These are phyloP conservation scores for Starmera amethionina DNA, from an alignment of 805 yeast species.

Conservation along the genomic window DNA sequence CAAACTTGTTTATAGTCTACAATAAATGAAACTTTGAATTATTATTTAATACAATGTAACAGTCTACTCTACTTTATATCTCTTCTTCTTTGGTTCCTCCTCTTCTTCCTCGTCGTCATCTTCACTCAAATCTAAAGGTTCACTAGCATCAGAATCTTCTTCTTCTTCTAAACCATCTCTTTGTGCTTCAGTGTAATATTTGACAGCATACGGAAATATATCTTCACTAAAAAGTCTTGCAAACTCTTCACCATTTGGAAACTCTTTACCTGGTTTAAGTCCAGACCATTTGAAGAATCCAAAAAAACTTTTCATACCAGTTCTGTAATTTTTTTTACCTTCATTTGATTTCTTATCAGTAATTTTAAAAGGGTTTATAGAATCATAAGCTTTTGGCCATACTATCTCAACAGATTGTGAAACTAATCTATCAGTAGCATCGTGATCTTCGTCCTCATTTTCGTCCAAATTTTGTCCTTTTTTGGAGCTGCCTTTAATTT, in stretches of 20 bases:
- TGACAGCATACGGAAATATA: constrained; percentile 75
- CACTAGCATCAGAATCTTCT: constrained; percentile 43
- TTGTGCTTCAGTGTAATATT: constrained; percentile 68
- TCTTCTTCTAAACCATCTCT: constrained; percentile 50
- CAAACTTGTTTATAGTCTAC: too few relatives aligned
- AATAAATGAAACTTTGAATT: too few relatives aligned
- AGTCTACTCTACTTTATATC: neutral
- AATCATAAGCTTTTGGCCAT: constrained; percentile 63
- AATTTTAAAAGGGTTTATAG: constrained; percentile 44
- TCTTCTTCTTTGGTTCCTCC: neutral
- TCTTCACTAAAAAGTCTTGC: constrained; percentile 70
- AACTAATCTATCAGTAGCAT: constrained; percentile 44
- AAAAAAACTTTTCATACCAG: constrained; percentile 77
- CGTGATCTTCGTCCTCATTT: constrained; percentile 29
- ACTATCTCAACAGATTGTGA: constrained; percentile 45
- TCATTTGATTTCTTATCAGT: constrained; percentile 36
- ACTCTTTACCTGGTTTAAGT: constrained; percentile 63
- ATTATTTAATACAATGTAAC: too few relatives aligned
- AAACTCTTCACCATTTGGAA: constrained; percentile 68
- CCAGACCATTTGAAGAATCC: constrained; percentile 89
- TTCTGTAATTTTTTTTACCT: constrained; percentile 51
- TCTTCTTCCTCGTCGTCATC: constrained; percentile 10
- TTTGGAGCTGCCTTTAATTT: constrained; percentile 7
- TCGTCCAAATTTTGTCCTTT: constrained; percentile 9
- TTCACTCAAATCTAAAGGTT: constrained; percentile 33